Percentiles rank a stretch among this genome's conserved stretches.
Conservation (phyloP, 305 asterid genomes). For the Striga hermonthica region DNA sequence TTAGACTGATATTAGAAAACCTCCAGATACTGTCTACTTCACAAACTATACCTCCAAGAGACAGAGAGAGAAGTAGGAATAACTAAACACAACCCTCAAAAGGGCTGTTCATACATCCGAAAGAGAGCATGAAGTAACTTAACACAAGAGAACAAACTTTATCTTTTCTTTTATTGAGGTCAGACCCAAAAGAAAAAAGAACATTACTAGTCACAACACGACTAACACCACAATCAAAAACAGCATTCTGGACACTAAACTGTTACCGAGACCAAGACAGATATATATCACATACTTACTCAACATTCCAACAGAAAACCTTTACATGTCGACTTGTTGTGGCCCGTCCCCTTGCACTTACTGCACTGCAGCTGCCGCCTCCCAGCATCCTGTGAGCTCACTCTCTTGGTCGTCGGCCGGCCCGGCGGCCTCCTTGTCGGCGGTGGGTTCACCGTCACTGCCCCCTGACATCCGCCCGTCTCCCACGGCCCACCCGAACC, state of each 20-base stretch:
- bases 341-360: slow-evolving; percentile 91
- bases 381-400: slow-evolving; percentile 54
- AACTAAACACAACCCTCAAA: too few species aligned
- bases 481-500: slow-evolving; percentile 44
- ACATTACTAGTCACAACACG: slow-evolving; percentile 24
- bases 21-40: too few species aligned
- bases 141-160: slow-evolving; percentile 9
- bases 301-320: slow-evolving; percentile 61
- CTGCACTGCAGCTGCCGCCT: slow-evolving; percentile 88
- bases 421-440: slow-evolving; percentile 98
- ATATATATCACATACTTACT: slow-evolving; percentile 32
- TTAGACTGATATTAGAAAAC: too few species aligned
- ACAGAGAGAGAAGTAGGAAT: too few species aligned
- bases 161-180: slow-evolving; percentile 31
- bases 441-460: slow-evolving; percentile 80
- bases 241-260: neutral
- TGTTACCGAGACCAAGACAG: slow-evolving; percentile 4
- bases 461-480: slow-evolving; percentile 45
- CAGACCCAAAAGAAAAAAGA: slow-evolving; percentile 12
- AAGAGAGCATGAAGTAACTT: too few species aligned
- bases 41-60: too few species aligned
- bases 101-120: too few species aligned
- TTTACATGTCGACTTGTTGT: slow-evolving; percentile 91
- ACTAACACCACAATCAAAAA: slow-evolving; percentile 23
- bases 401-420: slow-evolving; percentile 74